Percentiles rank a stretch among this genome's conserved stretches.
Conservation (phyloP, 2,329 filamentous ascomycete genomes). For the Pseudocercospora musae region DNA sequence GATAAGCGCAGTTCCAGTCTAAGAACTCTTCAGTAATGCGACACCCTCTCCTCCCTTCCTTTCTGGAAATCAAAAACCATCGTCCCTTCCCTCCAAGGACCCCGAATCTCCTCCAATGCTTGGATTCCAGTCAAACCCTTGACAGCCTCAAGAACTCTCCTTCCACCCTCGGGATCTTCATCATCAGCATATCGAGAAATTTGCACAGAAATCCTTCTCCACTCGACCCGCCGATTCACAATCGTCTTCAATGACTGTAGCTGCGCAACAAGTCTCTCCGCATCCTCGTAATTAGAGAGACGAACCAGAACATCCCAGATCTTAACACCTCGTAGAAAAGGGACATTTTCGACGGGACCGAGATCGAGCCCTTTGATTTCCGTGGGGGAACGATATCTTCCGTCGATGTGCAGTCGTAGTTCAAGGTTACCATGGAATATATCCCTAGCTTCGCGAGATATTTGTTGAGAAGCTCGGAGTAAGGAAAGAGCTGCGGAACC, state of each 20-base stretch:
- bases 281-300: slow-evolving; percentile 16
- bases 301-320: slow-evolving; percentile 16
- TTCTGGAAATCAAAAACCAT: slow-evolving; percentile 15
- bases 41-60: neutral
- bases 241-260: slow-evolving; percentile 9
- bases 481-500: slow-evolving; percentile 32
- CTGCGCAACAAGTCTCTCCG: slow-evolving; percentile 12
- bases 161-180: slow-evolving; percentile 11
- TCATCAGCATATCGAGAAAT: slow-evolving; percentile 13
- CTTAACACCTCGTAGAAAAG: slow-evolving; percentile 8
- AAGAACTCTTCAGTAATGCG: neutral
- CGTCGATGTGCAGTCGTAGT: slow-evolving; percentile 16
- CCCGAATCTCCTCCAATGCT: slow-evolving; percentile 12
- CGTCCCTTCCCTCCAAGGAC: slow-evolving; percentile 15
- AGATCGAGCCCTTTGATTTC: slow-evolving; percentile 18
- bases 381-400: slow-evolving; percentile 12
- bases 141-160: slow-evolving; percentile 11
- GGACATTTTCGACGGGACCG: slow-evolving; percentile 10
- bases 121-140: slow-evolving; percentile 10
- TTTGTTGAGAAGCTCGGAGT: slow-evolving; percentile 39
- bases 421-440: slow-evolving; percentile 40
- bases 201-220: slow-evolving; percentile 17
- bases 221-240: slow-evolving; percentile 2
- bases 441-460: slow-evolving; percentile 43
- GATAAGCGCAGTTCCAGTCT: too few species aligned